Base-by-base conservation (phyloP, 2,329 filamentous ascomycete genomes). In the Colletotrichum musicola region DNA sequence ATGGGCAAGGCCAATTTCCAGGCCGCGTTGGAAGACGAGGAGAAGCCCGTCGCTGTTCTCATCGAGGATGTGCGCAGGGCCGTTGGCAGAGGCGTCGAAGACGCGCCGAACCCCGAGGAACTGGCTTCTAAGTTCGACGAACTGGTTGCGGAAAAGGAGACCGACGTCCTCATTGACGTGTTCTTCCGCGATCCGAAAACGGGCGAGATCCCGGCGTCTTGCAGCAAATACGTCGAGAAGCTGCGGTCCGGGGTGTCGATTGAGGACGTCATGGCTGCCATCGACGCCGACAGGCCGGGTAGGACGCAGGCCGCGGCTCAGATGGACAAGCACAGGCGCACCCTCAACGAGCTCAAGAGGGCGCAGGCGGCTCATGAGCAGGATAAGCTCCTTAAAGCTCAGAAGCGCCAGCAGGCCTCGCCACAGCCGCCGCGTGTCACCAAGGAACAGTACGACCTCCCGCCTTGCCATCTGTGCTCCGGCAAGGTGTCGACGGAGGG, bases 271-370 rank as follows among this genome's bases (percentile, higher is more conserved):
- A 72, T 80, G 47, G 71, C 66, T 35, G 58, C 70, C 35, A 78
- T 81, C 55, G 71, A 74, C 51, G 76, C 75, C 44, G 79, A 81
- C 55, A 76, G 76, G 20, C 47, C n/a, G 73, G 76, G 58, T 56
- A 73, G 53, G 64, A 72, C 53, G 72, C 74, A 54, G 71, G 71
- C 47, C 70, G 73, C 49, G 61, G 49, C 20, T 12, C 78, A 81
- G 49, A 80, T 83, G 13, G 79, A 82, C 49, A 77, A 75, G 35
- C 80, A 82, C 65, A 72, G 72, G 62, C 73, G 72, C 60, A 80
- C 83, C 10, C 75, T 86, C 3, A 82, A 84, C 63, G 84, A 86
- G 72, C 78, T 86, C 4, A 79, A 79, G 18, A 78, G 84, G 64
- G 85, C 84, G 30, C 84, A 82, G 73, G 82, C 79, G 66, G 83